A percentile compares a stretch with the other conserved stretches of the same genome.
Conservation (phyloP, 768 basidiomycete genomes). For the Auricularia sp. region DNA sequence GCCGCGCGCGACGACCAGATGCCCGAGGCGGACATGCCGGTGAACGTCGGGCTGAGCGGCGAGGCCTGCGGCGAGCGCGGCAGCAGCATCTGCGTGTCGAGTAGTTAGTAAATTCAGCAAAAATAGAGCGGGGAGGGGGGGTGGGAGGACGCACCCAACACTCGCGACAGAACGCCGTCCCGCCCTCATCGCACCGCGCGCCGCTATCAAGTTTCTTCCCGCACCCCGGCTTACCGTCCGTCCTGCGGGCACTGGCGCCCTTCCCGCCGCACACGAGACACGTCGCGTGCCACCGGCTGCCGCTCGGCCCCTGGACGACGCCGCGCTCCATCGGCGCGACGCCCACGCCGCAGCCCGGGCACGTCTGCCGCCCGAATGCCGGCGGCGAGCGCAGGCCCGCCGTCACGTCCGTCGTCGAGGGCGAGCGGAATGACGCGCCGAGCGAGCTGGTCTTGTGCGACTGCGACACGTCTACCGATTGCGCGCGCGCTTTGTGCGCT, state of each 20-base stretch:
- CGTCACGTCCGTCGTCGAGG: not conserved
- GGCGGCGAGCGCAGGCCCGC: conserved; percentile 20
- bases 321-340: conserved; percentile 81
- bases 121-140: too few relatives aligned
- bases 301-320: conserved; percentile 76
- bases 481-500: not conserved
- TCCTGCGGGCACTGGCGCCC: conserved; percentile 34
- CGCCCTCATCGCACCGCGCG: conserved; percentile 60
- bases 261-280: conserved; percentile 80
- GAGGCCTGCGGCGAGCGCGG: conserved; percentile 42
- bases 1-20: not conserved
- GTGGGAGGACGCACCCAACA: conserved; percentile 49
- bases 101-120: not conserved
- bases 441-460: not conserved
- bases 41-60: conserved; percentile 66
- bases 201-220: conserved; percentile 77
- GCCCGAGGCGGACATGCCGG: conserved; percentile 35
- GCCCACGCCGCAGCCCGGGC: conserved; percentile 62
- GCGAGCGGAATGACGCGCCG: not conserved
- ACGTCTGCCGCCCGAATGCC: conserved; percentile 50
- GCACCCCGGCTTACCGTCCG: conserved; percentile 60
- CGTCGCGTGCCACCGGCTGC: conserved; percentile 65
- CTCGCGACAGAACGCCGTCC: conserved; percentile 75
- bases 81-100: conserved; percentile 15
- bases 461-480: not conserved